A percentile compares a stretch with the other conserved stretches of the same genome.
These are phyloP conservation scores for Apophysomyces variabilis DNA, from an alignment of 371 early-diverging fungal genomes.

Conservation along the genomic window DNA sequence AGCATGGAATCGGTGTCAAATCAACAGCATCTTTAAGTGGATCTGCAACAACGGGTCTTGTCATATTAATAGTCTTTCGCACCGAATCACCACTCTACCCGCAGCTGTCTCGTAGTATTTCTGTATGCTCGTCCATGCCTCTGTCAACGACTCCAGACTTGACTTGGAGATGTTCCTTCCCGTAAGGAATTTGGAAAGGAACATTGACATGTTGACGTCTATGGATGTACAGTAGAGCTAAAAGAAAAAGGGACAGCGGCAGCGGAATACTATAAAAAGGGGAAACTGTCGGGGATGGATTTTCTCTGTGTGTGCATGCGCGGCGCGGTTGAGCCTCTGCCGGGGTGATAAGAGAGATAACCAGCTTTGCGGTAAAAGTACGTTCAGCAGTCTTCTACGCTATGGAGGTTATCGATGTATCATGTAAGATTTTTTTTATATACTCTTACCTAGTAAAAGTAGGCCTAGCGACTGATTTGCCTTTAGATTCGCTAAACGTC, in stretches of 20 bases:
- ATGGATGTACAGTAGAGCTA: slow-evolving; percentile 4
- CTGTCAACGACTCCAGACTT: slow-evolving; percentile 45
- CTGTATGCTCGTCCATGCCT: slow-evolving; percentile 55
- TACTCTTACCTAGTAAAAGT: too few species aligned
- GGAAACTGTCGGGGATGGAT: too few species aligned
- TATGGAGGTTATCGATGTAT: too few species aligned
- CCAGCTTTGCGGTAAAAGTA: too few species aligned
- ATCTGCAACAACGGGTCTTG: slow-evolving; percentile 28
- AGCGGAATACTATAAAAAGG: too few species aligned
- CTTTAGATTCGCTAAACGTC: too few species aligned
- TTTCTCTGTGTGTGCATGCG: too few species aligned
- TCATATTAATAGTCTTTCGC: slow-evolving; percentile 4
- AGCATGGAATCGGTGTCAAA: slow-evolving; percentile 50
- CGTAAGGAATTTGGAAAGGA: slow-evolving; percentile 53
- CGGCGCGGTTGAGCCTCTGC: too few species aligned
- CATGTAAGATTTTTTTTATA: too few species aligned
- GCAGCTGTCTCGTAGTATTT: slow-evolving; percentile 56
- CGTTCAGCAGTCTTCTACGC: too few species aligned
- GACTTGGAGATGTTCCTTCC: slow-evolving; percentile 52
- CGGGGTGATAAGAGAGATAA: too few species aligned
- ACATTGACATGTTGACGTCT: slow-evolving; percentile 41
- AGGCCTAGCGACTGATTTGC: too few species aligned
- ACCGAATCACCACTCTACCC: slow-evolving; percentile 29
- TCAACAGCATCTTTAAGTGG: slow-evolving; percentile 58
- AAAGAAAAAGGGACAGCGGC: slow-evolving; percentile 13